Conservation (phyloP, 2,329 filamentous ascomycete species). For the Aureobasidium sp. region DNA sequence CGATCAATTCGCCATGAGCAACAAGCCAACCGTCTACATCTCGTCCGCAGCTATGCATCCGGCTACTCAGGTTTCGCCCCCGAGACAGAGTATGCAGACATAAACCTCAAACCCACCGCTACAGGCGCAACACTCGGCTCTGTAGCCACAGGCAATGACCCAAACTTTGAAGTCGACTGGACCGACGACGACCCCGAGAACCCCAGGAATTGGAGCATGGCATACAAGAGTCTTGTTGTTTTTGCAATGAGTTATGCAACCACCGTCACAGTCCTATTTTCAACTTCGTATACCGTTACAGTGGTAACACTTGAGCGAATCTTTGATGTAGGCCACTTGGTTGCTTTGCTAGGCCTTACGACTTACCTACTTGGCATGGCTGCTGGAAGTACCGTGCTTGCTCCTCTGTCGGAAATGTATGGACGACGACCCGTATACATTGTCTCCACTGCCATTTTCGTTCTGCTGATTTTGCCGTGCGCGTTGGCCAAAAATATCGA, state of each 20-base stretch:
- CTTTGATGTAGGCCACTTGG: slow-evolving; percentile 51
- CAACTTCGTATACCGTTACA: slow-evolving; percentile 68
- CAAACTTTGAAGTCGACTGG: slow-evolving; percentile 67
- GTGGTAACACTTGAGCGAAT: slow-evolving; percentile 60
- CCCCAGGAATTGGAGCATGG: slow-evolving; percentile 59
- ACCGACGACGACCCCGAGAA: slow-evolving; percentile 54
- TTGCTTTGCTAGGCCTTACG: slow-evolving; percentile 68
- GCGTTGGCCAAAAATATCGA: slow-evolving; percentile 59
- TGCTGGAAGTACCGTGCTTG: slow-evolving; percentile 60
- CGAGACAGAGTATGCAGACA: slow-evolving; percentile 9
- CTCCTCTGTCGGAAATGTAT: slow-evolving; percentile 64
- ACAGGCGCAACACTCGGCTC: slow-evolving; percentile 7
- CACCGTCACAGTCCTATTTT: slow-evolving; percentile 54
- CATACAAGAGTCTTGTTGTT: slow-evolving; percentile 48
- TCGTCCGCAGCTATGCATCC: slow-evolving; percentile 12
- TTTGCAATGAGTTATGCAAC: slow-evolving; percentile 50
- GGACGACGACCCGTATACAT: slow-evolving; percentile 61
- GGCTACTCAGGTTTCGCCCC: slow-evolving; percentile 1
- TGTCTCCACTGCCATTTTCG: slow-evolving; percentile 54
- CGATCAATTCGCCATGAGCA: slow-evolving; percentile 2
- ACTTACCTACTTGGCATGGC: slow-evolving; percentile 70
- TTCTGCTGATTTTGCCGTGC: slow-evolving; percentile 61
- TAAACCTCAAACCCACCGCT: slow-evolving; percentile 4
- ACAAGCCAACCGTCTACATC: neutral
- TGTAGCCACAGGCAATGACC: slow-evolving; percentile 28